A percentile compares a stretch with the other conserved stretches of the same genome.
Evolutionary conservation across 1,284 basidiomycete species (phyloP).

Genomic region (Gymnopus androsaceus): DNA sequence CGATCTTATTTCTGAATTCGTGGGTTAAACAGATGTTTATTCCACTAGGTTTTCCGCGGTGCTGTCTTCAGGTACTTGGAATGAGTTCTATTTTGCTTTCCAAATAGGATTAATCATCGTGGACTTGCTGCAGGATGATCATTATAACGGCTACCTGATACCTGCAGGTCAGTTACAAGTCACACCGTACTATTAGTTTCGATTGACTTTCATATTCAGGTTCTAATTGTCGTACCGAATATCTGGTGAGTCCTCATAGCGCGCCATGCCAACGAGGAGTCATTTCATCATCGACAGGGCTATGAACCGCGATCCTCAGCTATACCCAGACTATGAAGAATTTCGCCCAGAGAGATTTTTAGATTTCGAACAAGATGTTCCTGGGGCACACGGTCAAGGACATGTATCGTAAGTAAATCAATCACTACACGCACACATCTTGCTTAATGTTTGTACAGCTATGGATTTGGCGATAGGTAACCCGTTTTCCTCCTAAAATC

Average conservation of each 20-base stretch:
- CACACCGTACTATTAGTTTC: background rate
- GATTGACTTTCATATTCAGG: background rate
- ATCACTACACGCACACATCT: background rate
- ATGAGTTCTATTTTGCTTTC: background rate
- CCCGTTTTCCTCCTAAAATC: background rate
- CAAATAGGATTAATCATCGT: background rate
- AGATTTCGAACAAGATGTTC: slow-evolving; percentile 12
- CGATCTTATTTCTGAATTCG: background rate
- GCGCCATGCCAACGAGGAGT: background rate
- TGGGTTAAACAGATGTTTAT: background rate
- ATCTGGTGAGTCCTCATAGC: slow-evolving; percentile 22
- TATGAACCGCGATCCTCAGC: slow-evolving; percentile 9
- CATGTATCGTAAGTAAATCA: slow-evolving; percentile 10
- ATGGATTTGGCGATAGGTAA: slow-evolving; percentile 16
- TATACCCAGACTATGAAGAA: slow-evolving; percentile 20
- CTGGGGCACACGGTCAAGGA: slow-evolving; percentile 17
- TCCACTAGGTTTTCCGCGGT: slow-evolving; percentile 8
- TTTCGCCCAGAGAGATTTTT: slow-evolving; percentile 23
- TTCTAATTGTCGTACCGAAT: slow-evolving; percentile 22
- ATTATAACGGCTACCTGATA: slow-evolving; percentile 33
- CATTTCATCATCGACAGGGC: slow-evolving; percentile 4
- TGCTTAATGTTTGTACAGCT: background rate
- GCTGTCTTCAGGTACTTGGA: background rate
- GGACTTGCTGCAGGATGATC: slow-evolving; percentile 25
- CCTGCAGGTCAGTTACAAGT: slow-evolving; percentile 20